Evolutionary conservation across 2,329 filamentous ascomycete genomes (phyloP).

Genomic region (Triangularia setosa): DNA sequence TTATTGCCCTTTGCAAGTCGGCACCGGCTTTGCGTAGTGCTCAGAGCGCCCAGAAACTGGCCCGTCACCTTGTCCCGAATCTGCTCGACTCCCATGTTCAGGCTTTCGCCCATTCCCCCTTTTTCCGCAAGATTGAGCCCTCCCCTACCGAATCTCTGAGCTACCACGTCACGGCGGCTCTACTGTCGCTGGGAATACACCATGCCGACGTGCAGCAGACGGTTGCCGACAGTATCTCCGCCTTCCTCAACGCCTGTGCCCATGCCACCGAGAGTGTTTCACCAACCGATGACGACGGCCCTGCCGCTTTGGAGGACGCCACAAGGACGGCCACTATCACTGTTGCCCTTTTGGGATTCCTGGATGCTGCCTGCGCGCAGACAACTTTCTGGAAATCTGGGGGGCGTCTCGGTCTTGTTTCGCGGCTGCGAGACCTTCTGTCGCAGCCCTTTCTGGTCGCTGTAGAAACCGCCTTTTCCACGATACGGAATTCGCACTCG

Average conservation of each 20-base stretch:
- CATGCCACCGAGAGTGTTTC: slow-evolving; percentile 54
- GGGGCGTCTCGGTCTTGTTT: slow-evolving; percentile 70
- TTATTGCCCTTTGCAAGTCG: slow-evolving; percentile 87
- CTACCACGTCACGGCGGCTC: slow-evolving; percentile 71
- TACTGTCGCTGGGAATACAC: slow-evolving; percentile 75
- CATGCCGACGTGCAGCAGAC: slow-evolving; percentile 65
- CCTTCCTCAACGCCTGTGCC: slow-evolving; percentile 69
- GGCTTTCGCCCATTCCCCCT: slow-evolving; percentile 72
- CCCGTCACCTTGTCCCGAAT: slow-evolving; percentile 77
- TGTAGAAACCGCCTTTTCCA: slow-evolving; percentile 85
- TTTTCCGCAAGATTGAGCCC: slow-evolving; percentile 76
- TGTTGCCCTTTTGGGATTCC: slow-evolving; percentile 83
- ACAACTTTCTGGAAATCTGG: slow-evolving; percentile 75
- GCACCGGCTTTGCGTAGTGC: slow-evolving; percentile 68
- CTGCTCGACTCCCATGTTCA: slow-evolving; percentile 81
- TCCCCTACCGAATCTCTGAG: slow-evolving; percentile 85
- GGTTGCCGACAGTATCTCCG: slow-evolving; percentile 63
- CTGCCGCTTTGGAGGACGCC: slow-evolving; percentile 61
- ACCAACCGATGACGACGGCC: slow-evolving; percentile 52
- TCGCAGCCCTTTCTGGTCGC: slow-evolving; percentile 82
- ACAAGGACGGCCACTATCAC: slow-evolving; percentile 70
- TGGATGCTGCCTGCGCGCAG: slow-evolving; percentile 75
- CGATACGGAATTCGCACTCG: slow-evolving; percentile 73
- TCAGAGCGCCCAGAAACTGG: slow-evolving; percentile 72
- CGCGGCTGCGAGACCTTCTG: slow-evolving; percentile 67